Conservation (phyloP, 2,329 filamentous ascomycete genomes). For the Metarhizium humberi region DNA sequence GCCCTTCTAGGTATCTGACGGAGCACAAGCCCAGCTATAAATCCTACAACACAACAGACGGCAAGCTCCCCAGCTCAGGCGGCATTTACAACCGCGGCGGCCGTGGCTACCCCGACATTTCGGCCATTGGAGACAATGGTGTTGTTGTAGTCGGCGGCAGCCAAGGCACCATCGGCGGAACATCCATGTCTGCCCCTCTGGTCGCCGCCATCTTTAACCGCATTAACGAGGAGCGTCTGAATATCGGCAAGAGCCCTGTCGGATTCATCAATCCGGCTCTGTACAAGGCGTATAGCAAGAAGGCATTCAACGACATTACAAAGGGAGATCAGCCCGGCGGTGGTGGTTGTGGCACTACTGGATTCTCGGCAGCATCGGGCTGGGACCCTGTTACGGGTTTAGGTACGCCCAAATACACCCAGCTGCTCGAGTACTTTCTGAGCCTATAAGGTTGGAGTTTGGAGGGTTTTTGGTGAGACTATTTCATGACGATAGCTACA, state of each 20-base stretch:
- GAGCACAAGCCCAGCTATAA: slow-evolving; percentile 8
- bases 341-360: not conserved
- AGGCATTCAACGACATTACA: not conserved
- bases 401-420: not conserved
- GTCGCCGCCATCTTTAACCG: not conserved
- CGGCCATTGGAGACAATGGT: slow-evolving; percentile 25
- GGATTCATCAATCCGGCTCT: not conserved
- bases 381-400: not conserved
- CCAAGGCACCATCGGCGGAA: not conserved
- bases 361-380: not conserved
- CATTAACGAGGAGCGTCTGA: not conserved
- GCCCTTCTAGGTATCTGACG: too few relatives aligned
- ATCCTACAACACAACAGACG: slow-evolving; percentile 10
- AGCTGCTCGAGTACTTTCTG: not conserved
- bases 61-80: slow-evolving; percentile 5
- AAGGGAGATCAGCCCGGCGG: not conserved
- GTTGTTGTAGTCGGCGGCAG: not conserved
- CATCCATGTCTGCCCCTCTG: not conserved
- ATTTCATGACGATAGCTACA: too few relatives aligned
- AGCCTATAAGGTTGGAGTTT: not conserved
- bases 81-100: slow-evolving; percentile 35
- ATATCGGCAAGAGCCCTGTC: not conserved
- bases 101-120: slow-evolving; percentile 39
- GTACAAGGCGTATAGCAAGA: not conserved
- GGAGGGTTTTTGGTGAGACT: too few relatives aligned